phyloP scores from a whole-genome alignment of 2,329 filamentous ascomycete species.

The Cladosporium oxysporum region DNA sequence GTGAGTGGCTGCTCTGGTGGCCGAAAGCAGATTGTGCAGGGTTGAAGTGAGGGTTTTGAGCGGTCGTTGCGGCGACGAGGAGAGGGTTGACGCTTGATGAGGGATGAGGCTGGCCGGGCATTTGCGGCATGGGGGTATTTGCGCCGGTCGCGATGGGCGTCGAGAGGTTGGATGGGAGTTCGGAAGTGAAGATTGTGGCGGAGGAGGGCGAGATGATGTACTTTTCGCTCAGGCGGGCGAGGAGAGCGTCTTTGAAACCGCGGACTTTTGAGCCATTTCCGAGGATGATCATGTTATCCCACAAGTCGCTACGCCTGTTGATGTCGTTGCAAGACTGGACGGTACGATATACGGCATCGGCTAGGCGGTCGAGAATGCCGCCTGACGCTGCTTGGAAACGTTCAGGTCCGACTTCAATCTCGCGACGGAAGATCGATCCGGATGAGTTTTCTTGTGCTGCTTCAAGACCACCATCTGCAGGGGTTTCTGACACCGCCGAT shows the following conservation, averaged over 20 bases:
- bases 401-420: slow-evolving; percentile 77
- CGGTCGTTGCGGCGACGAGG: slow-evolving; percentile 84
- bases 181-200: slow-evolving; percentile 94
- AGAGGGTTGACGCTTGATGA: slow-evolving; percentile 73
- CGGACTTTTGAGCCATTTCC: slow-evolving; percentile 76
- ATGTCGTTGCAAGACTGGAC: slow-evolving; percentile 82
- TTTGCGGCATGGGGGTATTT: slow-evolving; percentile 75
- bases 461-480: slow-evolving; percentile 34
- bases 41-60: slow-evolving; percentile 56
- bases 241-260: slow-evolving; percentile 84
- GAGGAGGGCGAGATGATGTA: slow-evolving; percentile 90
- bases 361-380: slow-evolving; percentile 78
- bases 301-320: slow-evolving; percentile 80
- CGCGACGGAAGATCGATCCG: slow-evolving; percentile 48
- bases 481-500: slow-evolving; percentile 37
- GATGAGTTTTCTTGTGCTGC: slow-evolving; percentile 28
- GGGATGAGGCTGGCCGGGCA: slow-evolving; percentile 44
- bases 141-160: slow-evolving; percentile 88
- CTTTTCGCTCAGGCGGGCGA: slow-evolving; percentile 75
- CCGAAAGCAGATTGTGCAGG: slow-evolving; percentile 31
- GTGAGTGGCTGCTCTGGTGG: slow-evolving; percentile 40
- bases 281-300: slow-evolving; percentile 89
- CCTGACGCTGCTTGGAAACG: slow-evolving; percentile 67
- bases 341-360: slow-evolving; percentile 78
- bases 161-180: slow-evolving; percentile 89